phyloP scores from a whole-genome alignment of 352 stramenopile species.

The Phytophthora idaei region DNA sequence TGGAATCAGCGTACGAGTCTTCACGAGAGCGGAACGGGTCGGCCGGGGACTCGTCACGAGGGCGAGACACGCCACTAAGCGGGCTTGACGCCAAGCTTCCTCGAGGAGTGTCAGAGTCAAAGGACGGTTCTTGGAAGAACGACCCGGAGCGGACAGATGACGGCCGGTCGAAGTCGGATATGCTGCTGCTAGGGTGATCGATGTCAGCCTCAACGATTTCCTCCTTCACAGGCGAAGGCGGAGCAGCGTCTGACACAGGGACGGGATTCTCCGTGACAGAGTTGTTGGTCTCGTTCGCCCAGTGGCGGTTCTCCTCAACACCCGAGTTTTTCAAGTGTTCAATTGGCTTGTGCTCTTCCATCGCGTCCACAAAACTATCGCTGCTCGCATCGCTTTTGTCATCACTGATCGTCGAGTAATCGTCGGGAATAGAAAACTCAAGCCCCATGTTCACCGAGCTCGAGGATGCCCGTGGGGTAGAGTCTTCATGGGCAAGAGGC shows the following conservation, averaged over 20 bases:
- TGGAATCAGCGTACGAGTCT: constrained; percentile 37
- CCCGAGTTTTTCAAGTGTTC: constrained; percentile 3
- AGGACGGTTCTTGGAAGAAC: constrained; percentile 41
- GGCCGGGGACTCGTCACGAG: constrained; percentile 20
- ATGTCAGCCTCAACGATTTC: constrained; percentile 15
- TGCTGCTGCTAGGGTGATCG: constrained; percentile 28
- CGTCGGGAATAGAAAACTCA: constrained; percentile 25
- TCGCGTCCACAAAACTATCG: constrained; percentile 37
- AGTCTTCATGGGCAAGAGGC: constrained; percentile 6
- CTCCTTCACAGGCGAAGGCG: constrained; percentile 2
- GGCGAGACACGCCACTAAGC: constrained; percentile 24
- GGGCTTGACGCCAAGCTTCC: constrained; percentile 41
- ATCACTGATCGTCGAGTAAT: constrained; percentile 21
- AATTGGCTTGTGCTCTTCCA: constrained; percentile 33
- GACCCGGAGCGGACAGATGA: constrained; percentile 38
- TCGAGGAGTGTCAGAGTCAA: constrained; percentile 43
- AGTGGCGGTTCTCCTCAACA: constrained; percentile 19
- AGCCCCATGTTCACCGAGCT: constrained; percentile 14
- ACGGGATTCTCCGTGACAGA: background rate
- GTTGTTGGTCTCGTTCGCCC: constrained; percentile 11
- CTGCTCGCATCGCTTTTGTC: constrained; percentile 37
- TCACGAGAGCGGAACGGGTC: constrained; percentile 29
- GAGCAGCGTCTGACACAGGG: background rate
- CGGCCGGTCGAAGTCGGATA: constrained; percentile 39
- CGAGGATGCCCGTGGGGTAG: constrained; percentile 10